Percentiles rank a stretch among this genome's conserved stretches.
phyloP scores from a whole-genome alignment of 768 basidiomycete species.

The Pulveroboletus sp. region DNA sequence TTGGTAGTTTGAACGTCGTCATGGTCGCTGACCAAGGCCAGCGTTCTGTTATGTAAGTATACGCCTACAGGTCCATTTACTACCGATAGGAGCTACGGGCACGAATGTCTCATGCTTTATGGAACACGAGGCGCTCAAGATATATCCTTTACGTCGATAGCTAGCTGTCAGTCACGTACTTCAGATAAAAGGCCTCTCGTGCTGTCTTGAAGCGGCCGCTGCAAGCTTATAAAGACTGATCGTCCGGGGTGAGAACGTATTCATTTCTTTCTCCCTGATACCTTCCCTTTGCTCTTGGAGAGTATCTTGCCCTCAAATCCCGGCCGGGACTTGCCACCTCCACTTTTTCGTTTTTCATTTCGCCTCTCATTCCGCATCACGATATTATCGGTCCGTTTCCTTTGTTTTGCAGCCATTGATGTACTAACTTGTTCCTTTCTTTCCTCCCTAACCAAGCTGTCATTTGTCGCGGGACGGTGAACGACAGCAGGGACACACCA shows the following conservation, averaged over 20 bases:
- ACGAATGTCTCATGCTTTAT: background rate
- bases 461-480: background rate
- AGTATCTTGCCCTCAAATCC: constrained; percentile 87
- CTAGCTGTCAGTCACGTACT: background rate
- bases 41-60: background rate
- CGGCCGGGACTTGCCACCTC: constrained; percentile 62
- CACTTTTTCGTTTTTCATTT: constrained; percentile 53
- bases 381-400: constrained; percentile 90
- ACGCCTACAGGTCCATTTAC: background rate
- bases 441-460: constrained; percentile 59
- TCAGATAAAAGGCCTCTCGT: too few species aligned
- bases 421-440: constrained; percentile 74
- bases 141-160: background rate
- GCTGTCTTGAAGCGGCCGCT: too few species aligned
- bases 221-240: background rate
- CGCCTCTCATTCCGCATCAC: constrained; percentile 76
- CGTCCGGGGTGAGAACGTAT: background rate
- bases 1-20: constrained; percentile 46
- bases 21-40: constrained; percentile 11
- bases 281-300: constrained; percentile 46
- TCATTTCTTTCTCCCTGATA: constrained; percentile 21
- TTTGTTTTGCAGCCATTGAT: constrained; percentile 79
- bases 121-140: background rate
- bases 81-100: background rate
- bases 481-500: constrained; percentile 54